A percentile compares a stretch with the other conserved stretches of the same genome.
Conservation (phyloP, 176 grass and related monocot species). For the Carex cristatella region DNA sequence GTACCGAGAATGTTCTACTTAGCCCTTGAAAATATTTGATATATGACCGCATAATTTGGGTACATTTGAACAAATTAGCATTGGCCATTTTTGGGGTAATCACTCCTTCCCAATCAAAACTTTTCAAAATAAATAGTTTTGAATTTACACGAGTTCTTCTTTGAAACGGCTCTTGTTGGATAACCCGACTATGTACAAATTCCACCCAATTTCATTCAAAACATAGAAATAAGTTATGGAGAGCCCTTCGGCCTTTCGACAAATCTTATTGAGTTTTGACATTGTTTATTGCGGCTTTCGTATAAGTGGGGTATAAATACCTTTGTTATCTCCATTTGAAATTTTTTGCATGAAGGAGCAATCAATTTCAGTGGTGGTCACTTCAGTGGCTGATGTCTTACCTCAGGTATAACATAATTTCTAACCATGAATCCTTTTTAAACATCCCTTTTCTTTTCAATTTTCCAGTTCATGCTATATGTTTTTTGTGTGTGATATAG, state of each 20-base stretch:
- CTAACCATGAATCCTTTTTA: background rate
- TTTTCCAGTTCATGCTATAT: constrained; percentile 2
- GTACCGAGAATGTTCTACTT: background rate
- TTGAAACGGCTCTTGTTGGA: background rate
- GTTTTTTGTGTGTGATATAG: constrained; percentile 34
- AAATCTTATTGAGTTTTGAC: background rate
- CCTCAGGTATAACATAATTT: constrained; percentile 68
- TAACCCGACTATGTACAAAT: background rate
- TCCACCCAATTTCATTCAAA: background rate
- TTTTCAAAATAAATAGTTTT: background rate
- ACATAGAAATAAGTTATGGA: background rate
- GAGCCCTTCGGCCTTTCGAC: background rate
- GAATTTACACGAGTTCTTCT: background rate
- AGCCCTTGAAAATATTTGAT: background rate
- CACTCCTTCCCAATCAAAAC: background rate
- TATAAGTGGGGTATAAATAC: background rate
- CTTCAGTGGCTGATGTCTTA: constrained; percentile 78
- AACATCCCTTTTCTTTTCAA: background rate
- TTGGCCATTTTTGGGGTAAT: background rate
- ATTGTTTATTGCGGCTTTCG: background rate
- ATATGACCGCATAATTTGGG: background rate
- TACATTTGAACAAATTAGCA: background rate
- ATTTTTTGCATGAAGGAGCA: constrained; percentile 48
- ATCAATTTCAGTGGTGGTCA: constrained; percentile 79
- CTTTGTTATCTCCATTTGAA: background rate